Percentiles rank a stretch among this genome's conserved stretches.
Evolutionary conservation across 2,329 filamentous ascomycete genomes (phyloP).

Genomic region (Exophiala viscosa): DNA sequence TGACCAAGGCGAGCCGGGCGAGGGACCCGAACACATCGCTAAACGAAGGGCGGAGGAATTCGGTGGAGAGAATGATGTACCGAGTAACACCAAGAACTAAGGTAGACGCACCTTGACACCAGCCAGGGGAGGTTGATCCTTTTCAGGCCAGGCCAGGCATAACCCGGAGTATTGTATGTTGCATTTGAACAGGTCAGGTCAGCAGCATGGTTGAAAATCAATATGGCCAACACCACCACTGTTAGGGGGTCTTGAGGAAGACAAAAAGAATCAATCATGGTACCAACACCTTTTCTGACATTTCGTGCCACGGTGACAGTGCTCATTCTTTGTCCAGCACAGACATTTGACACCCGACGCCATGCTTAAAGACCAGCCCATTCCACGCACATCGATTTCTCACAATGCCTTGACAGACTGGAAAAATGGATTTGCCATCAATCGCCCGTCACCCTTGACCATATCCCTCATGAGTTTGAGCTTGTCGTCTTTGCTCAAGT

Average conservation of each 20-base stretch:
- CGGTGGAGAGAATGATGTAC: constrained; percentile 24
- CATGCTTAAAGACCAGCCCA: constrained; percentile 4
- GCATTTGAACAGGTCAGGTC: not conserved
- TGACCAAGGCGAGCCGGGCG: constrained; percentile 27
- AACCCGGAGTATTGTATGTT: constrained; percentile 3
- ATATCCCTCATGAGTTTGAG: constrained; percentile 73
- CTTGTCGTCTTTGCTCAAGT: constrained; percentile 70
- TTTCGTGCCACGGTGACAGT: too few relatives aligned
- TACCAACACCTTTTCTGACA: not conserved
- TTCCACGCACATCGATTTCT: not conserved
- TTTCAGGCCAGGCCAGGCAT: not conserved
- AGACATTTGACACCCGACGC: constrained; percentile 1
- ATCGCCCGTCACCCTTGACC: constrained; percentile 66
- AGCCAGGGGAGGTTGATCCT: not conserved
- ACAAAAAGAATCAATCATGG: not conserved
- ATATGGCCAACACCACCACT: too few relatives aligned
- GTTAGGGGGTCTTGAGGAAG: too few relatives aligned
- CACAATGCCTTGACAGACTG: constrained; percentile 46
- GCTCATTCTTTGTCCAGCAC: too few relatives aligned
- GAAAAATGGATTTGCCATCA: constrained; percentile 55
- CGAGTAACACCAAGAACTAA: constrained; percentile 18
- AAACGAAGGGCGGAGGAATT: constrained; percentile 11
- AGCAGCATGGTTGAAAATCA: too few relatives aligned
- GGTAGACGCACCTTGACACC: not conserved
- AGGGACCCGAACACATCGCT: constrained; percentile 26